phyloP scores from a whole-genome alignment of 1,284 basidiomycete genomes.

The Trametes polyzona region DNA sequence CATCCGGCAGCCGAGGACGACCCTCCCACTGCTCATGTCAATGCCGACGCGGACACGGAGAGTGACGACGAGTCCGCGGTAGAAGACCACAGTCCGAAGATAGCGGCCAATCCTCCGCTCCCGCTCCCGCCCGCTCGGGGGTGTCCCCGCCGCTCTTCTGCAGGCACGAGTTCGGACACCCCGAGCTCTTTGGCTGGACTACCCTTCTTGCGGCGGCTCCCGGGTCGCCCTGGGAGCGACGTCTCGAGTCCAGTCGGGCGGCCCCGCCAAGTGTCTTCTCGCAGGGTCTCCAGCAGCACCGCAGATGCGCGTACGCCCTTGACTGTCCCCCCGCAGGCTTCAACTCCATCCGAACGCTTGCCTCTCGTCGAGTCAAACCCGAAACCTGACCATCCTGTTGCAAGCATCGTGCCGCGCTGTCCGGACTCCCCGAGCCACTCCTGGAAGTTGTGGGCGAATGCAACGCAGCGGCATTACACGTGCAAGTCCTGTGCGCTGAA shows the following conservation, averaged over 20 bases:
- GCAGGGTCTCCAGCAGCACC: not conserved
- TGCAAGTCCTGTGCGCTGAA: conserved; percentile 13
- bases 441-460: conserved; percentile 20
- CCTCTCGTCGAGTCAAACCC: conserved; percentile 15
- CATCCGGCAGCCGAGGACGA: not conserved
- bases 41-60: not conserved
- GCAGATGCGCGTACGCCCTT: not conserved
- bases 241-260: conserved; percentile 8
- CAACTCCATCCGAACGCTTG: not conserved
- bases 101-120: not conserved
- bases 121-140: too few relatives aligned
- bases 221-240: conserved; percentile 7
- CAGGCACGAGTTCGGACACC: conserved; percentile 10
- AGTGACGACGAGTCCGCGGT: conserved; percentile 7
- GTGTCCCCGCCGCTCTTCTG: conserved; percentile 9
- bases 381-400: conserved; percentile 20
- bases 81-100: not conserved
- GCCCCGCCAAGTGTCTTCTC: conserved; percentile 5
- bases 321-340: too few relatives aligned
- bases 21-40: not conserved
- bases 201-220: conserved; percentile 7
- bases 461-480: conserved; percentile 13
- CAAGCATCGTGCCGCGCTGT: conserved; percentile 1
- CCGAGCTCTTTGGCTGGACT: conserved; percentile 9
- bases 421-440: not conserved